Evolutionary conservation across 306 rosid species (phyloP), one percentile per base, ranked within the genome.

Genomic region (Pyrus bretschneideri): DNA sequence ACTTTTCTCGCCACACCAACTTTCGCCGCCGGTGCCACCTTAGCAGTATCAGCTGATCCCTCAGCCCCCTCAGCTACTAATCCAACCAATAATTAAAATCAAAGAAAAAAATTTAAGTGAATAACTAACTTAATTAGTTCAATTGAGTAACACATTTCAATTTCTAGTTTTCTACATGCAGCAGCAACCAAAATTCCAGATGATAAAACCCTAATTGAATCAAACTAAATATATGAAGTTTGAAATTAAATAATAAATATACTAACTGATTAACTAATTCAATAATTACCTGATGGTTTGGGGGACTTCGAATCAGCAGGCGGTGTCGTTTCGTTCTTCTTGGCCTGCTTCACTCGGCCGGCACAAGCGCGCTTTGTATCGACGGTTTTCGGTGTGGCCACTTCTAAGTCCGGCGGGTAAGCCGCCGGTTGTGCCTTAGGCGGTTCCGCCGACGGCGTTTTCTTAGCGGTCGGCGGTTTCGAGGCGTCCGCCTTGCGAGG

Each of bases 401-500:
- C 42, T 21, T 27, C 79, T 10, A 70, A 13, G 45, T 25, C 77
- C 51, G 65, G 55, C 31, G 52, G 74, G 2, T 81, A 38, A 66
- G 78, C 60, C 2, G 60, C 62, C 19, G 76, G 79, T 68, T 81
- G 69, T 21, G 90, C 11, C 83, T 83, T 88, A 12, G 78, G n/a
- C n/a, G n/a, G n/a, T n/a, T n/a, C 17, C 35, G 87, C 62, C 80
- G 85, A 90, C 69, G 76, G 91, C 19, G 89, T 83, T 62, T 78
- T 92, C 77, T 76, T 89, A 21, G 81, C 57, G 22, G 86, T 60
- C 21, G 87, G 67, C 60, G 89, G 61, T 79, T 87, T 87, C 2
- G 87, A 67, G 1, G 76, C 61, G 72, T 70, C 91, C 4, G 82
- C 73, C 38, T 85, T 90, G 51, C 93, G 91, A 72, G 92, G 88